Base-by-base conservation (phyloP, 1,284 basidiomycete genomes). In the Crucibulum cyathiforme region DNA sequence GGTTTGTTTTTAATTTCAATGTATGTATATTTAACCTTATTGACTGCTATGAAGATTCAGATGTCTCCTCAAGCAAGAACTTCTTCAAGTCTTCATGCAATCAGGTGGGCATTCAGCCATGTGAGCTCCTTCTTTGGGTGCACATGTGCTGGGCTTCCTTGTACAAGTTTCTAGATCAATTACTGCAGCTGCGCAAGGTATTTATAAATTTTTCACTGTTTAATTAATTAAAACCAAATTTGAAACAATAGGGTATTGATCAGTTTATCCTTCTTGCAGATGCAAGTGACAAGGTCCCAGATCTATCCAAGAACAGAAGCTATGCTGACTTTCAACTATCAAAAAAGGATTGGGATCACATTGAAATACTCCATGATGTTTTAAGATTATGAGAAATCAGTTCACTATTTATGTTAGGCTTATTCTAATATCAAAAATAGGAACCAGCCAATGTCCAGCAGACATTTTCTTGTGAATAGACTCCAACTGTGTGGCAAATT, bases 181-280 rank as follows among this genome's bases (percentile, higher is more conserved):
- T 24, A 24, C 24, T 24, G 24, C 24, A 24, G 24, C 24, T 24
- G 24, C 24, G 24, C 24, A 24, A 24, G 24, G 24, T 24, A 24
- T 24, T 24, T 24, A 24, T 24, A 24, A 24, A 2, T 24, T 24
- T 24, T 24, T 24, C 24, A 4, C 4, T 4, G 24, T 24, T 2
- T 24, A 24, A 24, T 24, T 24, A 24, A 24, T 24, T 24, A 24
- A 24, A 24, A 24, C 24, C 24, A 24, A 24, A 24, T 24, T 24
- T 24, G 24, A 24, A 24, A 24, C 24, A 24, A 17, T 60, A 74
- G 71, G 71, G 62, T 49, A 51, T 74, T 24, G 58, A 66, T 15
- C 58, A 58, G 31, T 74, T 74, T 54, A 61, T 57, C n/a, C 58
- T 51, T 2, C 43, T 67, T 35, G 71, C 71, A 24, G 70, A 74